Evolutionary conservation across 2,329 filamentous ascomycete genomes (phyloP).

Genomic region (Leptographium procerum): DNA sequence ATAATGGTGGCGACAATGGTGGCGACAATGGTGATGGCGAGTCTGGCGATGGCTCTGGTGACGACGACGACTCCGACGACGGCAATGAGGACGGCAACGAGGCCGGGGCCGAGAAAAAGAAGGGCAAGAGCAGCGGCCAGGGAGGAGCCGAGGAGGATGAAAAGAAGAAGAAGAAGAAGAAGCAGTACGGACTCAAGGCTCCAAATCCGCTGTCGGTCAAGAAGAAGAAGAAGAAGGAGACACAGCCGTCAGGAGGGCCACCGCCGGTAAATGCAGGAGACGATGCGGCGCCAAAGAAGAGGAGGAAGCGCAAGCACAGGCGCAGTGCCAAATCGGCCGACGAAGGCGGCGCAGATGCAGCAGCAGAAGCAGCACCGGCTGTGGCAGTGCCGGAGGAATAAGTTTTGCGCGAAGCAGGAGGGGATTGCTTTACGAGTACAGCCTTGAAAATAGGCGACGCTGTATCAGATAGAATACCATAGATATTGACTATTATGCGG

Average conservation of each 20-base stretch:
- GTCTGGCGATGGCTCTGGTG: constrained; percentile 9
- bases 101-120: constrained; percentile 8
- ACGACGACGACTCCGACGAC: constrained; percentile 30
- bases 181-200: constrained; percentile 18
- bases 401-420: too few relatives aligned
- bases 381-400: not conserved
- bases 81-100: constrained; percentile 31
- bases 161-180: constrained; percentile 23
- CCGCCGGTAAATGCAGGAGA: not conserved
- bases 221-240: constrained; percentile 21
- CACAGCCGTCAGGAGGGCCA: not conserved
- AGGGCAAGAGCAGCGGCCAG: not conserved
- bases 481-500: too few relatives aligned
- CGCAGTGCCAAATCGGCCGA: constrained; percentile 1
- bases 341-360: not conserved
- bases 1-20: constrained; percentile 20
- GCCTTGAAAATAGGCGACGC: too few relatives aligned
- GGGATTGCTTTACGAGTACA: too few relatives aligned
- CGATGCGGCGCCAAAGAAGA: constrained; percentile 12
- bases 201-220: constrained; percentile 24
- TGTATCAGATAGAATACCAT: too few relatives aligned
- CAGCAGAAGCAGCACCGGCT: not conserved
- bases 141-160: constrained; percentile 16
- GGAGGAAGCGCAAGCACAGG: constrained; percentile 16
- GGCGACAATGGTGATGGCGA: constrained; percentile 15